These are phyloP conservation scores for Fraxinus anomala DNA, from an alignment of 257 asterid genomes.

Conservation along the genomic window DNA sequence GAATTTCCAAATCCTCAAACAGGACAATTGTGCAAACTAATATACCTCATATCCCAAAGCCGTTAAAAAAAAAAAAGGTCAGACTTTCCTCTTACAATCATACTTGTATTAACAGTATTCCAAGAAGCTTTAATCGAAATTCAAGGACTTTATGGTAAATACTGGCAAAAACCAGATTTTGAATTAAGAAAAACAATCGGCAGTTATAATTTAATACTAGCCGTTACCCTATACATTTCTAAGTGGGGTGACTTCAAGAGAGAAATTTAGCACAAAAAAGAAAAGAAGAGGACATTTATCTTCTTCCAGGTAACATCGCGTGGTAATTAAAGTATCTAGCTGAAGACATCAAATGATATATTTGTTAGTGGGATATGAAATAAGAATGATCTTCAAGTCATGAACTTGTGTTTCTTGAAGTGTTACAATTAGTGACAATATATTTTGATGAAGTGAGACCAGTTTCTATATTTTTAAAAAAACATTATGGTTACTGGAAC, in stretches of 20 bases:
- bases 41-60: constrained; percentile 3
- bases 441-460: not conserved
- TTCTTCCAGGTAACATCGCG: not conserved
- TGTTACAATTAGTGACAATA: not conserved
- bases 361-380: not conserved
- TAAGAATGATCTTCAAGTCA: not conserved
- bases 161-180: not conserved
- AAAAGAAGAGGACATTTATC: not conserved
- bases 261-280: not conserved
- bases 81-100: constrained; percentile 4
- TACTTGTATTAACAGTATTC: not conserved
- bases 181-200: not conserved
- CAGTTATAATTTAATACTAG: not conserved
- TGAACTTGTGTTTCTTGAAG: not conserved
- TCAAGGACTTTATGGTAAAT: not conserved
- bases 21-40: constrained; percentile 5
- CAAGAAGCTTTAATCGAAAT: not conserved
- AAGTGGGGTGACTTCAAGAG: not conserved
- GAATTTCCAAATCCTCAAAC: constrained; percentile 11
- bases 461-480: not conserved
- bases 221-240: not conserved
- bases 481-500: constrained; percentile 21
- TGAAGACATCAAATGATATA: not conserved
- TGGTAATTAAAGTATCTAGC: not conserved
- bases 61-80: not conserved